Base-by-base conservation (phyloP, 2,329 filamentous ascomycete species). In the Chaetomiaceae sp. region DNA sequence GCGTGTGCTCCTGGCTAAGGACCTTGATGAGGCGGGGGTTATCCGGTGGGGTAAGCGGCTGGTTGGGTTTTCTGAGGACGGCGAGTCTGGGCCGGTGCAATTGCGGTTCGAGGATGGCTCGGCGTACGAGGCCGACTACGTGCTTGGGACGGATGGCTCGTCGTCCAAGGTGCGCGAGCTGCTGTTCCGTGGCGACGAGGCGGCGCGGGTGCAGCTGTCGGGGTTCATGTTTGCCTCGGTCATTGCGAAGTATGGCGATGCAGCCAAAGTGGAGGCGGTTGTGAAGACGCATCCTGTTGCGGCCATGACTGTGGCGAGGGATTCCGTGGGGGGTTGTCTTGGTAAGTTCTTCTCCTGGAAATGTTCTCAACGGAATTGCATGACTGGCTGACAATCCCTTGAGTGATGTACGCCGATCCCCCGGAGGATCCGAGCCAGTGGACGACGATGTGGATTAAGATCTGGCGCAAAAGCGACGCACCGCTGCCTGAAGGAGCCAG, bases 391-490 rank as follows among this genome's bases (percentile, higher is more conserved):
- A 7, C 5, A 11, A 8, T 19, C 4, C 17, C 7, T 43, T 12
- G 25, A 50, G 63, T 66, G 3, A 55, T 65, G 48, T 58, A 63
- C 11, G 65, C 60, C 3, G 51, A 63, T 3, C 53, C 65, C 19
- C 58, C 64, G 1, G 45, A 59, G 15, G 61, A 69, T 20, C 45
- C 56, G 33, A 54, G 61, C 7, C 51, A 56, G 3, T 72, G 68
- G 68, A 66, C 65, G n/a, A 64, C 61, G 0, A 68, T 68, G 31
- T 71, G 68, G 68, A 56, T 66, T 52, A 69, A 69, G 55, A 62
- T 72, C 47, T 72, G 68, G 68, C 54, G 50, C 27, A 37, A 36
- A 15, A 39, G 22, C 3, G 25, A 19, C 22, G n/a, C 40, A 2
- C 57, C 56, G 4, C 65, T 63, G 19, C 58, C 63, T 8, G 33